These are phyloP conservation scores for Chenopodium berlandieri DNA, from an alignment of 148 eudicot genomes.

Conservation along the genomic window DNA sequence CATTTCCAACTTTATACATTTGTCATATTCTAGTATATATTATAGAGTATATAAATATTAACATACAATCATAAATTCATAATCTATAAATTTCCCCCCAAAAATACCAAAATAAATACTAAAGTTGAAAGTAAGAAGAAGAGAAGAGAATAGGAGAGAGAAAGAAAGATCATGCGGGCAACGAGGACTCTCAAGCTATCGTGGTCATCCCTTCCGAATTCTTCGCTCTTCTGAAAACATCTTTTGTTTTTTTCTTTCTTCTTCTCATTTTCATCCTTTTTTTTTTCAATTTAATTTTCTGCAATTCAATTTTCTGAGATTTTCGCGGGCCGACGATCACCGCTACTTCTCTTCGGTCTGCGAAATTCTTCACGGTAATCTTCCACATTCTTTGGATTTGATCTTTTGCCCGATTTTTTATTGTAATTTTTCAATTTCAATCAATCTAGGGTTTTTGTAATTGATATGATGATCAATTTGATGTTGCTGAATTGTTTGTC, in stretches of 20 bases:
- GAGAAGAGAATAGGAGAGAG: too few species aligned
- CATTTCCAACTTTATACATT: too few species aligned
- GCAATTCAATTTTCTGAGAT: background rate
- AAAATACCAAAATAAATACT: constrained; percentile 5
- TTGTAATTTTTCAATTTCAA: background rate
- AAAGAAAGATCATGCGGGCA: constrained; percentile 32
- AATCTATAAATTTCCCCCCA: constrained; percentile 11
- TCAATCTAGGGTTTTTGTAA: background rate
- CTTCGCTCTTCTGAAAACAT: constrained; percentile 17
- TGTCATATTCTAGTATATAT: too few species aligned
- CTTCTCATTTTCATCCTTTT: background rate
- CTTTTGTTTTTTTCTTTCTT: background rate
- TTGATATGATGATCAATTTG: background rate
- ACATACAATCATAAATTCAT: background rate
- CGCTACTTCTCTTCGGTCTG: constrained; percentile 17
- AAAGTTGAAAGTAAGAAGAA: background rate
- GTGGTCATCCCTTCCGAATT: constrained; percentile 27
- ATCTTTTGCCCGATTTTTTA: background rate
- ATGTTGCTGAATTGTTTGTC: background rate
- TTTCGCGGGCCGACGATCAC: constrained; percentile 24
- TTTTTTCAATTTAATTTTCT: background rate
- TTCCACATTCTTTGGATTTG: background rate
- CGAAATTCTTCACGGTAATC: constrained; percentile 25
- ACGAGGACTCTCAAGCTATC: constrained; percentile 26
- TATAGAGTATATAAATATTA: too few species aligned